Base-by-base conservation (phyloP, 2,329 filamentous ascomycete genomes). In the Orbilia blumenaviensis region DNA sequence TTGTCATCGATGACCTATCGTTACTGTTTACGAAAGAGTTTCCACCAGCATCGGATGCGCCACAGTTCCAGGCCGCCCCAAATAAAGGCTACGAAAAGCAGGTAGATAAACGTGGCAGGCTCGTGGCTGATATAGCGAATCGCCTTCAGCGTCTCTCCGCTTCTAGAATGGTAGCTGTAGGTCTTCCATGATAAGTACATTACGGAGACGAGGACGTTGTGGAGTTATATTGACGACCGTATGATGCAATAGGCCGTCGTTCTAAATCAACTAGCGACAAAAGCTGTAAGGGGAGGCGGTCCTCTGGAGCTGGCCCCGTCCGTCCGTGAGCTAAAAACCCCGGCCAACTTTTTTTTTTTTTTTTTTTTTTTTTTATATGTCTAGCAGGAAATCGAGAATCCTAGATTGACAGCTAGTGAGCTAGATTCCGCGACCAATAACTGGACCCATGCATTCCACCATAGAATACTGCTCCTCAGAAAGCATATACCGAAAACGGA, bases 1-100 rank as follows among this genome's bases (percentile, higher is more conserved):
- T 80, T 3, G 66, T 80, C 6, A 61, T 80, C 36, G 79, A 80
- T 27, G 77, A 78, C 44, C 73, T 80, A 29, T 78, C 78, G 9
- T 63, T 77, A 3, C 62, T 77, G 2, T 79, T 79, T 62, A 62
- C 78, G 6, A 77, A 72, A 10, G 77, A 79, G 9, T 80, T 78
- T 25, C 79, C 74, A 14, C 77, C 79, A 9, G 78, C 78, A 8
- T 66, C 67, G 2, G 78, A 79, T 10, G 60, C 66, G 23, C 8
- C 52, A 16, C 32, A n/a, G n/a, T 2, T 12, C 27, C 62, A 56
- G 16, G 21, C 7, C n/a, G 14, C 44, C 29, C 29, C 64, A 5
- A 66, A 23, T 41, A 76, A 52, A 44, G 25, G 16, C 16, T 25
- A 46, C 6, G 71, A 76, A 27, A 76, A 69, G 32, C 64, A 48